A percentile compares a stretch with the other conserved stretches of the same genome.
Evolutionary conservation across 1,284 basidiomycete species (phyloP).

Genomic region (Marasmius fiardii): DNA sequence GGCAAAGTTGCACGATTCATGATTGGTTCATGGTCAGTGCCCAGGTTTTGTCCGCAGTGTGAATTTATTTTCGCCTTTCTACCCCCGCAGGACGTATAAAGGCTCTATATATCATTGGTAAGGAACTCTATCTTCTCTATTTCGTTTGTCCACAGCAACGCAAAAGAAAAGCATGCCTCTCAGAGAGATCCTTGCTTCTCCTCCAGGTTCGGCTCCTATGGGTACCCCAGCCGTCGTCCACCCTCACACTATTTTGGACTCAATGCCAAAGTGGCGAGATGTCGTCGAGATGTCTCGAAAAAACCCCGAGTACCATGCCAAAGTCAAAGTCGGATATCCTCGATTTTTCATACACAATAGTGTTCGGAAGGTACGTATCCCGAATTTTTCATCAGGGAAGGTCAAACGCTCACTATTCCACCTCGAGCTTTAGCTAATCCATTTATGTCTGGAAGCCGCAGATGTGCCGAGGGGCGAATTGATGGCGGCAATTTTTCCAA

Average conservation of each 20-base stretch:
- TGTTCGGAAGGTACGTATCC: slow-evolving; percentile 74
- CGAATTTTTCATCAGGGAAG: background rate
- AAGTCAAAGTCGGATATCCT: slow-evolving; percentile 94
- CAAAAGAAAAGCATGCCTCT: no score
- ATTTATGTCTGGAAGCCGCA: slow-evolving; percentile 78
- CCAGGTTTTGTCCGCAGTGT: no score
- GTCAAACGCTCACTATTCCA: background rate
- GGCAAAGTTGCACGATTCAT: no score
- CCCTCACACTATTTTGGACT: slow-evolving; percentile 95
- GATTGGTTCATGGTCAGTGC: no score
- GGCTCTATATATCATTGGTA: no score
- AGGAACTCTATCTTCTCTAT: no score
- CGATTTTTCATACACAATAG: slow-evolving; percentile 92
- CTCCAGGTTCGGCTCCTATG: background rate
- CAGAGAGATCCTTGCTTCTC: background rate
- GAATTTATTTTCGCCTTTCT: no score
- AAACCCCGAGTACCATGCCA: slow-evolving; percentile 73
- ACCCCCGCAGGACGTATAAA: no score
- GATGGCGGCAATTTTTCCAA: background rate
- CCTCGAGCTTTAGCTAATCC: slow-evolving; percentile 64
- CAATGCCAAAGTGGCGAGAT: slow-evolving; percentile 92
- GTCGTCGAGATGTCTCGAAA: slow-evolving; percentile 94
- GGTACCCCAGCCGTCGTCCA: background rate
- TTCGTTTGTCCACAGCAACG: no score
- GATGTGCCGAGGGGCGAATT: background rate